These are phyloP conservation scores for Gynostemma pentaphyllum DNA, from an alignment of 306 rosid species.

Conservation along the genomic window DNA sequence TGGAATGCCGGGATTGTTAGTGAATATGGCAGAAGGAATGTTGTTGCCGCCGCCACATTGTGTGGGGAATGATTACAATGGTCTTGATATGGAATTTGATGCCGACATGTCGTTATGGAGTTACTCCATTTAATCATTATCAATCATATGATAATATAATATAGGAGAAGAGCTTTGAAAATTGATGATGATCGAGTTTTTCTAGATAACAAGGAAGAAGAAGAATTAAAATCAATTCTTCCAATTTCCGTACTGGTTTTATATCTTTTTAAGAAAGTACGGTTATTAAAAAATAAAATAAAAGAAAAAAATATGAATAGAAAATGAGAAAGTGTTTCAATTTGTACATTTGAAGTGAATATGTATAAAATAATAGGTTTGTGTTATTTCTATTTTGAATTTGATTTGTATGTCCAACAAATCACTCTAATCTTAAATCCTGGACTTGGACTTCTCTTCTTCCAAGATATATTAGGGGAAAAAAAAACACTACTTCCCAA, in stretches of 20 bases:
- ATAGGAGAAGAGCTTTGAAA: no score
- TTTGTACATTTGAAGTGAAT: no score
- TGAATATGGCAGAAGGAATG: conserved; percentile 58
- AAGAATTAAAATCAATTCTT: not conserved
- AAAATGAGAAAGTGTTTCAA: not conserved
- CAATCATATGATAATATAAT: no score
- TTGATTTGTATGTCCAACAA: no score
- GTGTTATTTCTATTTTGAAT: no score
- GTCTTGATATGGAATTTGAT: conserved; percentile 25
- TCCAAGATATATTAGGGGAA: no score
- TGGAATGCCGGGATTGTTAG: conserved; percentile 42
- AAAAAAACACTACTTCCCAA: no score
- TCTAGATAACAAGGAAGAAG: not conserved
- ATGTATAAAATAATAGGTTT: not conserved
- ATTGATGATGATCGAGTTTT: no score
- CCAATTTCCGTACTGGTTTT: not conserved
- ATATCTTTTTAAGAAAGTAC: not conserved
- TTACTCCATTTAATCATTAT: no score
- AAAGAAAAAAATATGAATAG: not conserved
- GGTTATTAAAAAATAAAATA: not conserved
- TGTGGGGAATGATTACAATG: conserved; percentile 10
- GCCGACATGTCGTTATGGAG: conserved; percentile 61
- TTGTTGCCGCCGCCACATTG: conserved; percentile 45
- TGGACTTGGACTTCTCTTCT: no score
- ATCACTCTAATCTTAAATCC: no score